These are phyloP conservation scores for Pseudomassariella vexata DNA, from an alignment of 2,329 filamentous ascomycete genomes.

Conservation along the genomic window DNA sequence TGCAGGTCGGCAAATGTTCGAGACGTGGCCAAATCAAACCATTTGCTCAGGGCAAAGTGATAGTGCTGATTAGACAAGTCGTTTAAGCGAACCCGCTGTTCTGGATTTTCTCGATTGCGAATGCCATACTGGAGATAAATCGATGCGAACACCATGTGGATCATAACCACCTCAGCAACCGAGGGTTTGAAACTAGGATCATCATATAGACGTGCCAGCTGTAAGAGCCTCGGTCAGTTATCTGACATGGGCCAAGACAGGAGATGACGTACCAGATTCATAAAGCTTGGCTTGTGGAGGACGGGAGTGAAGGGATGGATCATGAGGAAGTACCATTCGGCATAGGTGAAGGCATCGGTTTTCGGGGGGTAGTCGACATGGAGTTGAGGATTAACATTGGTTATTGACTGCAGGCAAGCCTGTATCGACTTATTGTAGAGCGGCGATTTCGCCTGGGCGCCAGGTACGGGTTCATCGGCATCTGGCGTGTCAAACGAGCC, in stretches of 20 bases:
- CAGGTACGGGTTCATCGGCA: constrained; percentile 52
- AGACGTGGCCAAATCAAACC: constrained; percentile 57
- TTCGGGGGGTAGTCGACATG: constrained; percentile 57
- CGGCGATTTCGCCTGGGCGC: constrained; percentile 31
- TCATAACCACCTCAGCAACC: constrained; percentile 59
- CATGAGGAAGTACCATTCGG: constrained; percentile 70
- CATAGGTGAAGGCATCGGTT: constrained; percentile 61
- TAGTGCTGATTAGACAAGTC: constrained; percentile 71
- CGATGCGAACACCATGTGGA: constrained; percentile 75
- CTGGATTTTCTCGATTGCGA: constrained; percentile 55
- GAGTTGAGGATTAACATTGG: constrained; percentile 53
- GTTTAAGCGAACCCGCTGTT: constrained; percentile 50
- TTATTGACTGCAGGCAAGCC: constrained; percentile 60
- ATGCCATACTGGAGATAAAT: constrained; percentile 74
- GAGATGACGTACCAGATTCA: constrained; percentile 52
- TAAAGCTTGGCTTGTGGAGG: constrained; percentile 70
- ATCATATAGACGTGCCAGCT: constrained; percentile 64
- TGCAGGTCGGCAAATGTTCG: constrained; percentile 64
- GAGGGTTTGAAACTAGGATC: constrained; percentile 58
- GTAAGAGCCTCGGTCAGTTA: too few relatives aligned
- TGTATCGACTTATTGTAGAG: constrained; percentile 68
- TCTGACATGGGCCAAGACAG: too few relatives aligned
- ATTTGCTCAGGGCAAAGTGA: constrained; percentile 65
- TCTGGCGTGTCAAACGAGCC: constrained; percentile 65
- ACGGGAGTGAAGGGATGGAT: constrained; percentile 68